These are phyloP conservation scores for Aphanomyces invadans DNA, from an alignment of 352 stramenopile genomes.

Conservation along the genomic window DNA sequence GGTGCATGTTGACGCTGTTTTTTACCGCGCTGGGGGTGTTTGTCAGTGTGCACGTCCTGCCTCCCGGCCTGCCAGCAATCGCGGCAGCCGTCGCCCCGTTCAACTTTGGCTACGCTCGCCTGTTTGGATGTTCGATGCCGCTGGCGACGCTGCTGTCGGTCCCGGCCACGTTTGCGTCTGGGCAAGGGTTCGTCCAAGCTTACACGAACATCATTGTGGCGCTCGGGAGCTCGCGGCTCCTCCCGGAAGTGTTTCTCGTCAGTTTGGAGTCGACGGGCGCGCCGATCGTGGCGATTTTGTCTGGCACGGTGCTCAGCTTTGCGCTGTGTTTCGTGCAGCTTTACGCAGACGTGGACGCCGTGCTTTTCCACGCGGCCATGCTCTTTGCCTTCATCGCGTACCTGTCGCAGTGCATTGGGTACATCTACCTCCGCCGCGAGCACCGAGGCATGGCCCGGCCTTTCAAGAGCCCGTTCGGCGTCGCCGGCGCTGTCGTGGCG, in stretches of 20 bases:
- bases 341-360: constrained; percentile 20
- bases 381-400: constrained; percentile 36
- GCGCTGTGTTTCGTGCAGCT: constrained; percentile 22
- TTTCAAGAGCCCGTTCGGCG: constrained; percentile 36
- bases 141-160: constrained; percentile 25
- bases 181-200: constrained; percentile 11
- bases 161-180: constrained; percentile 25
- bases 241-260: constrained; percentile 16
- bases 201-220: constrained; percentile 19
- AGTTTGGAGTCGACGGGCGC: constrained; percentile 12
- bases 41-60: constrained; percentile 22
- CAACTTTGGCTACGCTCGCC: constrained; percentile 17
- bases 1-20: constrained; percentile 13
- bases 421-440: constrained; percentile 38
- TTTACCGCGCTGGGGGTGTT: constrained; percentile 19
- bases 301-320: constrained; percentile 18
- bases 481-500: constrained; percentile 30
- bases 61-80: neutral
- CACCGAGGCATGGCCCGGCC: constrained; percentile 37
- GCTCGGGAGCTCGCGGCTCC: constrained; percentile 21
- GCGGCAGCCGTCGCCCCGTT: constrained; percentile 14
- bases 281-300: constrained; percentile 8
- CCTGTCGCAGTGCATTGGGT: constrained; percentile 37
- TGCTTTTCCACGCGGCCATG: constrained; percentile 37
- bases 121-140: constrained; percentile 4